A percentile compares a stretch with the other conserved stretches of the same genome.
Evolutionary conservation across 2,329 filamentous ascomycete genomes (phyloP).

Genomic region (Fusarium coffeatum): DNA sequence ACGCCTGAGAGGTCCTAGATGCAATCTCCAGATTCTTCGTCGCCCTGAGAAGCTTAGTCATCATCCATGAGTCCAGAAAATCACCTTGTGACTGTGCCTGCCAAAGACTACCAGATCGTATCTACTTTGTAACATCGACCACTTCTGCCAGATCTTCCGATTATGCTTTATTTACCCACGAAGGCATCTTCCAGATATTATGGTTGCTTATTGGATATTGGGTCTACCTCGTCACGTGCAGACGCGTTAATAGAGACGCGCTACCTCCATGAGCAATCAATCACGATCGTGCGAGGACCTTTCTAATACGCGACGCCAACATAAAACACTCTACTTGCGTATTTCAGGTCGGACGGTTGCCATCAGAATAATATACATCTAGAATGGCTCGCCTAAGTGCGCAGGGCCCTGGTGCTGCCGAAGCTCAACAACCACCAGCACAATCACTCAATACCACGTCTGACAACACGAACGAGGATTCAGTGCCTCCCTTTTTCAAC

Average conservation of each 20-base stretch:
- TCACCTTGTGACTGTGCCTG: background rate
- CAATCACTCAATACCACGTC: slow-evolving; percentile 27
- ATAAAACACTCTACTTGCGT: background rate
- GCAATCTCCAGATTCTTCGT: background rate
- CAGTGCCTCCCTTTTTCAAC: slow-evolving; percentile 63
- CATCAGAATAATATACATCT: no score
- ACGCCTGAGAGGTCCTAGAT: background rate
- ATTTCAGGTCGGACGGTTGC: background rate
- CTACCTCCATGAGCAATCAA: background rate
- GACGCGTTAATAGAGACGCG: slow-evolving; percentile 3
- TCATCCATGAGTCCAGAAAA: background rate
- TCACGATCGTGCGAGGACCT: background rate
- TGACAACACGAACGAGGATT: slow-evolving; percentile 24
- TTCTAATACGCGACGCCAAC: background rate
- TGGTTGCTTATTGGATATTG: no score
- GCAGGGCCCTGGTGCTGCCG: slow-evolving; percentile 28
- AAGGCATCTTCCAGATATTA: background rate
- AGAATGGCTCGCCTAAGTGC: slow-evolving; percentile 43
- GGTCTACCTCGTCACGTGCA: background rate
- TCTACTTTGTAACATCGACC: background rate
- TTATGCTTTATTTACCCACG: background rate
- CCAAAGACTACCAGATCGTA: background rate
- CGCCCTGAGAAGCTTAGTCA: background rate
- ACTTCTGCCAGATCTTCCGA: background rate
- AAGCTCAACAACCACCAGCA: slow-evolving; percentile 33